Conservation (phyloP, 73 alveolate species). For the Tetrahymena malaccensis region DNA sequence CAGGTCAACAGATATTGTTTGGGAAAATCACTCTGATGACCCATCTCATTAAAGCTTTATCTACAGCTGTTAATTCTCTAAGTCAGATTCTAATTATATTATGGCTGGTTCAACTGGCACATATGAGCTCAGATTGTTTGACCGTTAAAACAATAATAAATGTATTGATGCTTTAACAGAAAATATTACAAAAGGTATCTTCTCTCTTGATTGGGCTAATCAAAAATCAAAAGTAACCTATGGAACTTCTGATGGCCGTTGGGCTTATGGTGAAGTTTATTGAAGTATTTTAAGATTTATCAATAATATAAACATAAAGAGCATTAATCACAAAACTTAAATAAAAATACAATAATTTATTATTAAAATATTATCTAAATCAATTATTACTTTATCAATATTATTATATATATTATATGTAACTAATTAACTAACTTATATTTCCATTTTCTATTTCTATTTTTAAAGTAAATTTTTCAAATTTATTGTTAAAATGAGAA, state of each 20-base stretch:
- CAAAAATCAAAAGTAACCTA: neutral
- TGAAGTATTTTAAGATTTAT: neutral
- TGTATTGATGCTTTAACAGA: neutral
- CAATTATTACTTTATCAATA: neutral
- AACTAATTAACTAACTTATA: too few relatives aligned
- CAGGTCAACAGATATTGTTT: constrained; percentile 3
- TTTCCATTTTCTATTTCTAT: too few relatives aligned
- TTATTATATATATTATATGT: neutral
- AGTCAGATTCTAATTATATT: neutral
- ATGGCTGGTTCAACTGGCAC: neutral
- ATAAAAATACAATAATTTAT: too few relatives aligned
- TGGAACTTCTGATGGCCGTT: neutral
- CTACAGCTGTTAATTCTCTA: neutral
- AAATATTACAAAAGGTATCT: neutral
- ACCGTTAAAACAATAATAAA: neutral
- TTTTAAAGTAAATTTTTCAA: too few relatives aligned
- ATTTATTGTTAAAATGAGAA: too few relatives aligned
- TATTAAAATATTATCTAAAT: neutral
- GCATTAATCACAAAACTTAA: too few relatives aligned
- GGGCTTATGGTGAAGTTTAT: neutral
- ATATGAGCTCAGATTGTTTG: neutral
- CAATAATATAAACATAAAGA: too few relatives aligned
- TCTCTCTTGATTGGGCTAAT: neutral
- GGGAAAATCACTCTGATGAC: constrained; percentile 3
- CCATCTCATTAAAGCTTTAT: neutral